Percentiles rank a stretch among this genome's conserved stretches.
These are phyloP conservation scores for Pyrrhoderma lamaoense DNA, from an alignment of 1,284 basidiomycete species.

Conservation along the genomic window DNA sequence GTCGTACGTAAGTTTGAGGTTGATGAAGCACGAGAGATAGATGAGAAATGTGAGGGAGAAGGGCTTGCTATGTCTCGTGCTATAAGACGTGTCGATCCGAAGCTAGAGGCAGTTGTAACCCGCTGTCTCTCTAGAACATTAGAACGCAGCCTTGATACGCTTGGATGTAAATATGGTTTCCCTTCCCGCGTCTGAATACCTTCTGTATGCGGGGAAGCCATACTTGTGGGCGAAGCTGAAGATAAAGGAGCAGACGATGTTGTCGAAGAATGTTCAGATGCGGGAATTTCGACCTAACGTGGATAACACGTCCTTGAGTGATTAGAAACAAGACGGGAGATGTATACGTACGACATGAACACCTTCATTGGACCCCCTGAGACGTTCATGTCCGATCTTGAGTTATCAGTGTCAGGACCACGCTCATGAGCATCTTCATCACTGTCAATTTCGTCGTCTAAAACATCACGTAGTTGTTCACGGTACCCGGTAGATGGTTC, in stretches of 20 bases:
- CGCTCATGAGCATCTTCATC: conserved; percentile 44
- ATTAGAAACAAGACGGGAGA: conserved; percentile 16
- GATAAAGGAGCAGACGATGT: conserved; percentile 34
- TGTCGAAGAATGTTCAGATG: conserved; percentile 39
- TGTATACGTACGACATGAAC: conserved; percentile 12
- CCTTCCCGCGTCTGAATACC: conserved; percentile 30
- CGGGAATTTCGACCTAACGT: conserved; percentile 30
- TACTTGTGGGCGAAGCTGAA: conserved; percentile 30
- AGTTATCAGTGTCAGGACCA: conserved; percentile 37
- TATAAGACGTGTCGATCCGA: conserved; percentile 38
- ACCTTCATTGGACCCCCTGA: conserved; percentile 9
- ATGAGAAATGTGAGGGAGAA: conserved; percentile 61
- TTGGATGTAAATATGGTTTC: conserved; percentile 63
- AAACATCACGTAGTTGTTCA: conserved; percentile 64
- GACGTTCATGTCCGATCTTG: conserved; percentile 18
- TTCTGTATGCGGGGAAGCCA: conserved; percentile 29
- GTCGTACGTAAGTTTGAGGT: conserved; percentile 37
- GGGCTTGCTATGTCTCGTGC: conserved; percentile 40
- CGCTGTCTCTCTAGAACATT: conserved; percentile 44
- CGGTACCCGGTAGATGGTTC: conserved; percentile 39
- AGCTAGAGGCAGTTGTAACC: conserved; percentile 41
- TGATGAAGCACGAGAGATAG: conserved; percentile 61
- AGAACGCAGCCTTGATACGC: conserved; percentile 77
- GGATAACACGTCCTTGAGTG: conserved; percentile 9
- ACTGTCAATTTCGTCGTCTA: conserved; percentile 48